These are phyloP conservation scores for Thielaviopsis musarum DNA, from an alignment of 2,329 filamentous ascomycete species.

Conservation along the genomic window DNA sequence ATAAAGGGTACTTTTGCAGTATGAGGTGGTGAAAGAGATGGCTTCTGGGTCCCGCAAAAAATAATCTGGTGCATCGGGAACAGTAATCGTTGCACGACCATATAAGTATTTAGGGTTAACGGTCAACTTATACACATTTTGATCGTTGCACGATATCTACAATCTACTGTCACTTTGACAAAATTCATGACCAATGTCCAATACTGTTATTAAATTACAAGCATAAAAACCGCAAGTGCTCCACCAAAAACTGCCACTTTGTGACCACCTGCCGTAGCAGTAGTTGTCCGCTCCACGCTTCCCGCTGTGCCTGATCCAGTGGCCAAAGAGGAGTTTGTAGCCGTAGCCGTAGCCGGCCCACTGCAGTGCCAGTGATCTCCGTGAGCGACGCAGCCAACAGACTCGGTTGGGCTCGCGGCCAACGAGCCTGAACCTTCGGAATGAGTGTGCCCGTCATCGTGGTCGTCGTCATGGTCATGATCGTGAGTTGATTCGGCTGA, in stretches of 20 bases:
- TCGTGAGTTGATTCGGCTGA: not conserved
- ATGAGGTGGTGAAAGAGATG: not conserved
- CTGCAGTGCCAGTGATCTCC: constrained; percentile 23
- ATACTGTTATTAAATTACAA: not conserved
- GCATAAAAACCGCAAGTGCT: not conserved
- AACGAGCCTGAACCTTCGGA: constrained; percentile 14
- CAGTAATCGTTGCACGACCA: too few relatives aligned
- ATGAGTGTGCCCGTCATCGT: not conserved
- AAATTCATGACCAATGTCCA: too few relatives aligned
- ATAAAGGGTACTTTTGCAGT: not conserved
- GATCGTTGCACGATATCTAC: too few relatives aligned
- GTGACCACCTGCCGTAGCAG: not conserved
- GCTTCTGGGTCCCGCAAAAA: too few relatives aligned
- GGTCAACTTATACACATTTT: too few relatives aligned
- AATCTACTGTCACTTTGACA: too few relatives aligned
- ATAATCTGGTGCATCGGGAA: too few relatives aligned
- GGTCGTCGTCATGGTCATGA: not conserved
- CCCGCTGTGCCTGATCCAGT: not conserved
- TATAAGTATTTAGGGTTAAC: too few relatives aligned
- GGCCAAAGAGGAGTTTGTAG: not conserved
- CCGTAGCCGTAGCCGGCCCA: constrained; percentile 8
- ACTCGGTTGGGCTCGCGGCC: constrained; percentile 21
- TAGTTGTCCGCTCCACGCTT: not conserved
- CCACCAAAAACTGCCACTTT: not conserved
- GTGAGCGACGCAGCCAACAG: constrained; percentile 21